Base-by-base conservation (phyloP, 768 basidiomycete genomes). In the Chiua virens region DNA sequence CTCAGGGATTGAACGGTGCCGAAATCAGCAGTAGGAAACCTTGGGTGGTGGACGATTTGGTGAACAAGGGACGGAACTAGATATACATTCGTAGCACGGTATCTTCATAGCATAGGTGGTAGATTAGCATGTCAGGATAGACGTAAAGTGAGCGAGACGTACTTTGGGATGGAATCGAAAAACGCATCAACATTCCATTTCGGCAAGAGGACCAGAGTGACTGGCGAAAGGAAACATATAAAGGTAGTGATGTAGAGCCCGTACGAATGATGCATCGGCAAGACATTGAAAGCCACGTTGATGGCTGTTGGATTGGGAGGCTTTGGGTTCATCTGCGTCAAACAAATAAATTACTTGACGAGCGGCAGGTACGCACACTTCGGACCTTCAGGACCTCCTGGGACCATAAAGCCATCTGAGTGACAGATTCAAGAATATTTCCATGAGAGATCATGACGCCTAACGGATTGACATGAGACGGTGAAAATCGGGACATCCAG, bases 361-460 rank as follows among this genome's bases (percentile, higher is more conserved):
- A 21, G 18, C 15, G 28, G 23, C 14, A 42, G 34, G 34, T 22
- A 64, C 74, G 27, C 60, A 82, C 83, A 23, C 62, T 60, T 53
- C 66, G 63, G 0, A 78, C 71, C 39, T 75, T 70, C 8, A 61
- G 47, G 0, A 49, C 42, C 18, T 66, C 73, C n/a, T 62, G 49
- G 1, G 17, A 30, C 6, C 74, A 9, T 4, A 77, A 63, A 1
- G 69, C 52, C 0, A 55, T 32, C 61, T 86, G 79, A 1, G 45
- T 38, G 0, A 82, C 10, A 1, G 79, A 75, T 49, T 65, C 73
- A 22, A 78, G 65, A 15, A 87, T 39, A 62, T 87, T 88, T 42
- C 80, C 80, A 58, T 88, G 86, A 1, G 86, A 80, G 22, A 86
- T 79, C 85, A 83, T 85, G 18, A 88, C 82, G 8, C 79, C 87